Evolutionary conservation across 75 land plant species (phyloP).

Genomic region (Pinus tabuliformis): DNA sequence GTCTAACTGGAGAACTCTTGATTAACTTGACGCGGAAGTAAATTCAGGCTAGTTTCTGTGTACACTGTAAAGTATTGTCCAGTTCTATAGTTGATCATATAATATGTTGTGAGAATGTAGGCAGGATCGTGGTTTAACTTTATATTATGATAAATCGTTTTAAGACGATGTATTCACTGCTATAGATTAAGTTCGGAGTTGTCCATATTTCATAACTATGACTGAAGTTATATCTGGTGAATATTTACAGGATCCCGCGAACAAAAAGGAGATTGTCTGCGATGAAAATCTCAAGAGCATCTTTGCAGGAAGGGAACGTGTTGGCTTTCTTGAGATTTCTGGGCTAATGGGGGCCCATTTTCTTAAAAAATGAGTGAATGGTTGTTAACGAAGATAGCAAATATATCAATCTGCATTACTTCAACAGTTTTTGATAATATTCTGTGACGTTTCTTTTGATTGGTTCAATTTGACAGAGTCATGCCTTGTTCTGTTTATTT

Average conservation of each 20-base stretch:
- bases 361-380: background rate
- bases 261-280: constrained; percentile 53
- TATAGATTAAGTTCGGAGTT: background rate
- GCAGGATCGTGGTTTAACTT: too few species aligned
- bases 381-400: background rate
- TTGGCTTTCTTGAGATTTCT: constrained; percentile 61
- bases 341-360: constrained; percentile 54
- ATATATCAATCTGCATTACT: background rate
- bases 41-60: too few species aligned
- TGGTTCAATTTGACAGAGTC: too few species aligned
- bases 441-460: background rate
- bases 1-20: too few species aligned
- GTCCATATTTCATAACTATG: too few species aligned
- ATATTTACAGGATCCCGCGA: constrained; percentile 42
- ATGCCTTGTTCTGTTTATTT: background rate
- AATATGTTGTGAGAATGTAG: too few species aligned
- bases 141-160: background rate
- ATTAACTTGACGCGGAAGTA: too few species aligned
- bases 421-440: background rate
- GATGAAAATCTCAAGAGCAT: constrained; percentile 24
- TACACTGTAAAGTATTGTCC: too few species aligned
- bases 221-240: background rate
- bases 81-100: too few species aligned
- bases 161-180: background rate
- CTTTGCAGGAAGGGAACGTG: constrained; percentile 22